Evolutionary conservation across 148 eudicot genomes (phyloP).

Genomic region (Cornus florida): DNA sequence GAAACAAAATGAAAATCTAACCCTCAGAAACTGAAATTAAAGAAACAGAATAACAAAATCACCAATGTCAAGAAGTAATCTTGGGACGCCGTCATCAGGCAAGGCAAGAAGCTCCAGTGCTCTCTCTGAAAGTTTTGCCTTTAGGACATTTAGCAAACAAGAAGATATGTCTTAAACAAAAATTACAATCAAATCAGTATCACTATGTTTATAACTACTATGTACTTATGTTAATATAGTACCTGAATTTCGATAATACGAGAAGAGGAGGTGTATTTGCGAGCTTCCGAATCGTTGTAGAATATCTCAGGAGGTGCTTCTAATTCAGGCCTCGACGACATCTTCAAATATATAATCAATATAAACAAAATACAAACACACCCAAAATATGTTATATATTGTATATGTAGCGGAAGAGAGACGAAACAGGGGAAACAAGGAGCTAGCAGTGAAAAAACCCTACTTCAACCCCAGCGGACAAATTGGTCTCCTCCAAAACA

Average conservation of each 20-base stretch:
- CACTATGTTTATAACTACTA: neutral
- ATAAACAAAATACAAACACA: too few relatives aligned
- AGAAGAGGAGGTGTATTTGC: slow-evolving; percentile 92
- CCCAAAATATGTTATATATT: too few relatives aligned
- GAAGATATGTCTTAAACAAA: neutral
- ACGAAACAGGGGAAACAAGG: too few relatives aligned
- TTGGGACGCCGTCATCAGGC: slow-evolving; percentile 82
- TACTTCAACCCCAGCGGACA: too few relatives aligned
- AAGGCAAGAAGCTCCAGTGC: slow-evolving; percentile 92
- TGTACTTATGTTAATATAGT: neutral
- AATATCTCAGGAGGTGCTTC: slow-evolving; percentile 90
- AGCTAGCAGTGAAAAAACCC: too few relatives aligned
- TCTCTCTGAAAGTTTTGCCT: slow-evolving; percentile 84
- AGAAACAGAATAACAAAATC: neutral
- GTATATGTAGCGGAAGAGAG: too few relatives aligned
- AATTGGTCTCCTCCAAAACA: too few relatives aligned
- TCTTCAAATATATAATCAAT: slow-evolving; percentile 6
- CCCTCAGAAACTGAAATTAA: too few relatives aligned
- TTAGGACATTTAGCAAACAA: neutral
- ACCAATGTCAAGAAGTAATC: slow-evolving; percentile 92
- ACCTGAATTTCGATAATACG: slow-evolving; percentile 96
- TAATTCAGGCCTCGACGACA: slow-evolving; percentile 81
- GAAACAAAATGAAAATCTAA: too few relatives aligned
- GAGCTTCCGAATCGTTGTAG: slow-evolving; percentile 82
- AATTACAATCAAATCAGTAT: neutral